phyloP scores from a whole-genome alignment of 2,329 filamentous ascomycete genomes.

The Penicillium sp. region DNA sequence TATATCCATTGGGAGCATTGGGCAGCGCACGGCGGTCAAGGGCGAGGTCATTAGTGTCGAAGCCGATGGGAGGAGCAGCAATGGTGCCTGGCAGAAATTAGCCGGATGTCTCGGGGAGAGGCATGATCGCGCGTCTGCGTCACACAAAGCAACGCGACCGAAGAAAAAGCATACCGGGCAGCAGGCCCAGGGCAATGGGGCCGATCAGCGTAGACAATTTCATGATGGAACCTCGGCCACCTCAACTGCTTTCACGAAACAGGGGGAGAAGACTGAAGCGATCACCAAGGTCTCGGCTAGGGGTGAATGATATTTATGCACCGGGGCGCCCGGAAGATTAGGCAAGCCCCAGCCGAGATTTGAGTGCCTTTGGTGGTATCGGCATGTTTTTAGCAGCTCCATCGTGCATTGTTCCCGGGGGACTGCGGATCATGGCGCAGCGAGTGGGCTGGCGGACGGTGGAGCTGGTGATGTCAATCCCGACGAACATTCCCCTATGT shows the following conservation, averaged over 20 bases:
- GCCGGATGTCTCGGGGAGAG: not conserved
- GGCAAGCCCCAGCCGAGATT: slow-evolving; percentile 7
- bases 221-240: slow-evolving; percentile 8
- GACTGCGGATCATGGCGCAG: slow-evolving; percentile 11
- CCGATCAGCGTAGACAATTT: slow-evolving; percentile 14
- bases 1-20: slow-evolving; percentile 64
- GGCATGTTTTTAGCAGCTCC: not conserved
- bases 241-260: not conserved
- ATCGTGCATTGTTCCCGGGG: slow-evolving; percentile 1
- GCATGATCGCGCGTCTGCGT: not conserved
- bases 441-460: slow-evolving; percentile 10
- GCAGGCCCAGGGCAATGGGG: slow-evolving; percentile 12
- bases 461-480: slow-evolving; percentile 17
- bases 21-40: slow-evolving; percentile 44
- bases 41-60: slow-evolving; percentile 8
- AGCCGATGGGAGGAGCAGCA: slow-evolving; percentile 14
- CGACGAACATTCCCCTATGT: not conserved
- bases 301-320: slow-evolving; percentile 16
- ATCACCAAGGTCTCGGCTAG: not conserved
- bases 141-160: slow-evolving; percentile 3
- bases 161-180: slow-evolving; percentile 15
- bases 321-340: slow-evolving; percentile 19
- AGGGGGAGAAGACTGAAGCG: not conserved
- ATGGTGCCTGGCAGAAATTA: slow-evolving; percentile 12
- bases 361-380: not conserved